Percentiles rank a stretch among this genome's conserved stretches.
Conservation (phyloP, 1,284 basidiomycete species). For the Pseudozyma tsukubaensis region DNA sequence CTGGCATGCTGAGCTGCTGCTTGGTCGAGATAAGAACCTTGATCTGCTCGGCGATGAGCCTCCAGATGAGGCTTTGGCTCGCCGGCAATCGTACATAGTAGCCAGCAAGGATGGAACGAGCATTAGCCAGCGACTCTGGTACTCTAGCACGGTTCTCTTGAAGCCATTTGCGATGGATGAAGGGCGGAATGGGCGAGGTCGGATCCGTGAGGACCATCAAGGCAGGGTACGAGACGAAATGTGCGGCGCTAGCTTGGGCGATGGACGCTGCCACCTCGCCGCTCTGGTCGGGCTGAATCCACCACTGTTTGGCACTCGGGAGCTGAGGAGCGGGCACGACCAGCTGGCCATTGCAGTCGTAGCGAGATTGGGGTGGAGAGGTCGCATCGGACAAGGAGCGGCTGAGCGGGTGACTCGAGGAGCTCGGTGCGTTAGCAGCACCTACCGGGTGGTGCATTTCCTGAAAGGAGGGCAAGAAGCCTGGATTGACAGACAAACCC, state of each 20-base stretch:
- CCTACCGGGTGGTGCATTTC: slow-evolving; percentile 8
- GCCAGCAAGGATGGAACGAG: slow-evolving; percentile 57
- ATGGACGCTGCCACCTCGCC: slow-evolving; percentile 50
- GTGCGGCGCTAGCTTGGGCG: slow-evolving; percentile 57
- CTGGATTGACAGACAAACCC: slow-evolving; percentile 32
- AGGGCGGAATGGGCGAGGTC: slow-evolving; percentile 58
- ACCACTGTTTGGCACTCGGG: slow-evolving; percentile 55
- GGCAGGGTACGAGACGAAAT: slow-evolving; percentile 61
- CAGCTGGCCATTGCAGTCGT: slow-evolving; percentile 41
- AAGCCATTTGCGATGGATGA: slow-evolving; percentile 63
- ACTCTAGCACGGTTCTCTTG: slow-evolving; percentile 45
- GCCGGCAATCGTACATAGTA: slow-evolving; percentile 59
- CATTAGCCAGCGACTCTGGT: slow-evolving; percentile 54
- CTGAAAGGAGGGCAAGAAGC: slow-evolving; percentile 24
- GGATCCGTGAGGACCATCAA: slow-evolving; percentile 62
- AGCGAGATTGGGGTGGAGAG: slow-evolving; percentile 29
- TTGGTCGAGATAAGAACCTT: slow-evolving; percentile 13
- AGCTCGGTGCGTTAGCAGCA: not conserved
- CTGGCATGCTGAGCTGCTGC: slow-evolving; percentile 13
- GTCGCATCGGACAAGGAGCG: slow-evolving; percentile 32
- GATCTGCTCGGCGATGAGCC: slow-evolving; percentile 50
- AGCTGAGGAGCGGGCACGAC: slow-evolving; percentile 33
- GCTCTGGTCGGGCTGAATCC: slow-evolving; percentile 45
- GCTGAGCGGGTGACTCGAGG: slow-evolving; percentile 18
- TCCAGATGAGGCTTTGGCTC: slow-evolving; percentile 55